Percentiles rank a stretch among this genome's conserved stretches.
phyloP scores from a whole-genome alignment of 2,329 filamentous ascomycete species.

The Hymenoscyphus fraxineus region DNA sequence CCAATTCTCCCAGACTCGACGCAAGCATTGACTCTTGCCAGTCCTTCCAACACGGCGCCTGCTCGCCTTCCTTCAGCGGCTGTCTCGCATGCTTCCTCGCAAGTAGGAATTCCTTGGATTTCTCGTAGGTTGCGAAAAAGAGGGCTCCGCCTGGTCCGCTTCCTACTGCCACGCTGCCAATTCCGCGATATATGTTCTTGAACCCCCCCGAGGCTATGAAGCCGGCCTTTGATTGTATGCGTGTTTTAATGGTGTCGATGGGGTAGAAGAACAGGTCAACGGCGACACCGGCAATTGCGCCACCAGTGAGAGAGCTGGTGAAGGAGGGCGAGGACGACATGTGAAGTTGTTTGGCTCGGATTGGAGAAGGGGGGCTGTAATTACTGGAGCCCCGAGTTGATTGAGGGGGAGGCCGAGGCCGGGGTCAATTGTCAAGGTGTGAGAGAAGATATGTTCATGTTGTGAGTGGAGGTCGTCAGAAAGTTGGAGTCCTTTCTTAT shows the following conservation, averaged over 20 bases:
- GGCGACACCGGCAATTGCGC: conserved; percentile 87
- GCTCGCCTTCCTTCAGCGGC: conserved; percentile 26
- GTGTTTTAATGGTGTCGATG: conserved; percentile 97
- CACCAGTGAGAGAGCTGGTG: conserved; percentile 66
- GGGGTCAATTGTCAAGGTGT: conserved; percentile 10
- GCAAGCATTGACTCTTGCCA: conserved; percentile 72
- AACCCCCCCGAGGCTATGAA: conserved; percentile 85
- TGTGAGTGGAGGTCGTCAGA: conserved; percentile 8
- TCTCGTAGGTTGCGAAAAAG: conserved; percentile 95
- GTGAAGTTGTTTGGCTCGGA: conserved; percentile 20
- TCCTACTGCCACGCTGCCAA: conserved; percentile 84
- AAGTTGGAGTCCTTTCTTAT: conserved; percentile 7
- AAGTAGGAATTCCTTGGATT: conserved; percentile 56
- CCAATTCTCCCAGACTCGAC: conserved; percentile 81
- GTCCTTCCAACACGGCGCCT: conserved; percentile 25
- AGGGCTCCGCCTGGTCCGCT: conserved; percentile 91
- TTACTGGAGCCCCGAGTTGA: not conserved
- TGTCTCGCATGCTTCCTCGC: conserved; percentile 28
- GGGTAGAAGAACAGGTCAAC: conserved; percentile 97
- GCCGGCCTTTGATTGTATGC: conserved; percentile 76
- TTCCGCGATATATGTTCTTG: conserved; percentile 85
- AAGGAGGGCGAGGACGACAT: conserved; percentile 43
- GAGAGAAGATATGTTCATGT: conserved; percentile 16
- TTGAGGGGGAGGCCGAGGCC: conserved; percentile 25
- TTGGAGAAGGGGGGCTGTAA: not conserved